These are phyloP conservation scores for Debaryomyces subglobosus DNA, from an alignment of 1,139 yeast species.

Conservation along the genomic window DNA sequence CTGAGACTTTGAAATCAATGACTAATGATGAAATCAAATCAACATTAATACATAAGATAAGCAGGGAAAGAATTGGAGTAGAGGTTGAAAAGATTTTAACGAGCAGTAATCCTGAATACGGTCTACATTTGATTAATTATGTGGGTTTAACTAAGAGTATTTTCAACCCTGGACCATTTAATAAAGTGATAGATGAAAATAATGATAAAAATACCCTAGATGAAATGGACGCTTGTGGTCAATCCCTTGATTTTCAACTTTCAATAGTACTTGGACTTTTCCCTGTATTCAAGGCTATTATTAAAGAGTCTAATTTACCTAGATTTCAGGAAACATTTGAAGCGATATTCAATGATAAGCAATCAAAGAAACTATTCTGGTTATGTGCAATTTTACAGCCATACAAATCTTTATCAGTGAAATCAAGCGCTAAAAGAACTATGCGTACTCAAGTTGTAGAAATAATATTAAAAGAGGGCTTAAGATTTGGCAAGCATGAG, in stretches of 20 bases:
- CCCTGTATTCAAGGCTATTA: conserved; percentile 21
- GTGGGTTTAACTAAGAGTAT: conserved; percentile 61
- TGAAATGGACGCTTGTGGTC: conserved; percentile 7
- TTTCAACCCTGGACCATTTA: conserved; percentile 47
- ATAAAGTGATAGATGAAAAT: conserved; percentile 23
- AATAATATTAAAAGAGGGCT: conserved; percentile 64
- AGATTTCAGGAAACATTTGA: conserved; percentile 13
- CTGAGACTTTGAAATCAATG: conserved; percentile 69
- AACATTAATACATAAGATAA: conserved; percentile 72
- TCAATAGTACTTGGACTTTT: conserved; percentile 23
- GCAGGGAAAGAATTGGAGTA: conserved; percentile 87
- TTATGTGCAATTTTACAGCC: conserved; percentile 51
- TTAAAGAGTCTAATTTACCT: conserved; percentile 9
- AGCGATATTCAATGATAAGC: conserved; percentile 19
- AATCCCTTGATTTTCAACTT: conserved; percentile 18
- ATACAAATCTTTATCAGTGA: conserved; percentile 44
- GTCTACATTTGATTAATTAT: conserved; percentile 59
- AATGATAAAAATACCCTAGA: conserved; percentile 16
- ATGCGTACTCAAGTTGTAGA: conserved; percentile 38
- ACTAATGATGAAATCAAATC: conserved; percentile 54
- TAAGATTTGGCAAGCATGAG: conserved; percentile 64
- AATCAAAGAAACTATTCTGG: conserved; percentile 46
- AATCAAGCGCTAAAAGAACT: conserved; percentile 40
- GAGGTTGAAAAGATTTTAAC: conserved; percentile 76
- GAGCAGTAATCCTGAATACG: conserved; percentile 66